Base-by-base conservation (phyloP, 805 yeast species). In the Blastobotrys terrestris region DNA sequence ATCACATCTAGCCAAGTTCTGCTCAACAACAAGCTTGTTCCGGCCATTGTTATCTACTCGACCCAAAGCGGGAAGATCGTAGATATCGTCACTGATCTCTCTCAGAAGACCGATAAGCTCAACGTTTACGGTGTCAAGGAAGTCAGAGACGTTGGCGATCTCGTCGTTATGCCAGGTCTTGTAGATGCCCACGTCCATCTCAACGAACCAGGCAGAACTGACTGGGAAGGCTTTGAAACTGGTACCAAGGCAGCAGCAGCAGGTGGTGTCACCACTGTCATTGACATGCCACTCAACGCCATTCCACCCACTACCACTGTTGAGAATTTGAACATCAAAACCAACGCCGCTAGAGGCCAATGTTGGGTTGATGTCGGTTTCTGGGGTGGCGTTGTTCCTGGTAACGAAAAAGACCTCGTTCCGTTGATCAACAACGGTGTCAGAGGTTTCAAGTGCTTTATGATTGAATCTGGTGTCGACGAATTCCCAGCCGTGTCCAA, bases 201-300 rank as follows among this genome's bases (percentile, higher is more conserved):
- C 60, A 92, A 92, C 67, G 98, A 92, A 61, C 97, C 98, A 0
- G 98, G 98, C n/a, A 74, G 97, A 60, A 91, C 97, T 0, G 96
- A 90, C 57, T 91, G 98, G 98, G 98, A 91, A 69, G 98, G 98
- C 1, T 91, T 92, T 66, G 96, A 83, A n/a, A 85, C 96, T 0
- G 98, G 98, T 0, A 91, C 98, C 0, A 84, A 84, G 65, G 87
- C 96, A 1, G 97, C 97, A 0, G 95, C 95, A 0, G 77, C 91
- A 11, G 98, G 98, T 15, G 98, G 98, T 53, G 97, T 91, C 48
- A 91, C 98, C 20, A 90, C 97, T 0, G 95, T 91, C 16, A 78
- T 91, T 16, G 98, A 91, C 67, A 91, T 91, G 98, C 98, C 98
- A 0, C 72, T 91, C 64, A 91, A 91, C 68, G 96, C 97, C 2